Evolutionary conservation across 2,329 filamentous ascomycete species (phyloP).

Genomic region (Samsoniella hepiali): DNA sequence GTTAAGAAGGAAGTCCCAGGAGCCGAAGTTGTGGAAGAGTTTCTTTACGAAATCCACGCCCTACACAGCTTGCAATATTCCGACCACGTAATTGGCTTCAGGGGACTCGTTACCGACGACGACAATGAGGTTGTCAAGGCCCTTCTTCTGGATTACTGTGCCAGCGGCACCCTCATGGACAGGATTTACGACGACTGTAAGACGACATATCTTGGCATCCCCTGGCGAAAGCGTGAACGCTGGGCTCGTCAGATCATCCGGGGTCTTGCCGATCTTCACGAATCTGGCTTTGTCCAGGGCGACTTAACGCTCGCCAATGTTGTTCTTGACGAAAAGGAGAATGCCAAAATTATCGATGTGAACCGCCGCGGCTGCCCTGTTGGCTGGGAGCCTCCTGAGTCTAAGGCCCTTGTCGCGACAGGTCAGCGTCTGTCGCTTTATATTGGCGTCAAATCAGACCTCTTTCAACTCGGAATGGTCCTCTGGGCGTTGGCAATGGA

Average conservation of each 20-base stretch:
- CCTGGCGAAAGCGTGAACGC: conserved; percentile 72
- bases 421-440: conserved; percentile 93
- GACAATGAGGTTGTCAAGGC: conserved; percentile 82
- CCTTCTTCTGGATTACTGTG: conserved; percentile 82
- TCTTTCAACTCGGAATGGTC: conserved; percentile 96
- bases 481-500: conserved; percentile 87
- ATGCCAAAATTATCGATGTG: conserved; percentile 98
- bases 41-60: conserved; percentile 95
- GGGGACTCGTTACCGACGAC: conserved; percentile 85
- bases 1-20: conserved; percentile 99
- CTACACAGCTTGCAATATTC: conserved; percentile 74
- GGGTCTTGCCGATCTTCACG: conserved; percentile 88
- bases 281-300: conserved; percentile 93
- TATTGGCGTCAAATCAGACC: conserved; percentile 94
- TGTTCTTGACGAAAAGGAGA: conserved; percentile 77
- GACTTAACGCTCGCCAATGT: conserved; percentile 98
- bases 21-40: conserved; percentile 92
- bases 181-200: conserved; percentile 77
- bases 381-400: conserved; percentile 95
- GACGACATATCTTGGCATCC: conserved; percentile 50
- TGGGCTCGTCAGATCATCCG: conserved; percentile 92
- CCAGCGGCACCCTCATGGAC: conserved; percentile 84
- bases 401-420: conserved; percentile 77
- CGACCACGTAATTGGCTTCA: conserved; percentile 76
- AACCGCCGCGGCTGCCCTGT: conserved; percentile 96